Evolutionary conservation across 2,329 filamentous ascomycete species (phyloP).

Genomic region (Apiospora malaysiana): DNA sequence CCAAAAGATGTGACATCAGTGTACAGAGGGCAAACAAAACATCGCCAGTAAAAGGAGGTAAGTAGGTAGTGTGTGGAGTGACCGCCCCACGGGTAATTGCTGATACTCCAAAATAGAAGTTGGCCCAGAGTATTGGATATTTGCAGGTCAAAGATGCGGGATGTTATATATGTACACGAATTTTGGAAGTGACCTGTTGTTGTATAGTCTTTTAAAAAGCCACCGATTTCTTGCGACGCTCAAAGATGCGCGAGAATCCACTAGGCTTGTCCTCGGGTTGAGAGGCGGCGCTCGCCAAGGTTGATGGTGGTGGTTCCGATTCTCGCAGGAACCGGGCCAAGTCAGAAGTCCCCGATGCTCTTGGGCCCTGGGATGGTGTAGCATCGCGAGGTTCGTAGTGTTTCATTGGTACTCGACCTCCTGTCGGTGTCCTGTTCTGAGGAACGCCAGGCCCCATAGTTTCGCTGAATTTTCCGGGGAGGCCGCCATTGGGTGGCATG

Average conservation of each 20-base stretch:
- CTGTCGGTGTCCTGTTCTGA: slow-evolving; percentile 32
- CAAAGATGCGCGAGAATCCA: slow-evolving; percentile 55
- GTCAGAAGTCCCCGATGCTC: slow-evolving; percentile 72
- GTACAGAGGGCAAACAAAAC: background rate
- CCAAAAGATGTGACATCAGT: background rate
- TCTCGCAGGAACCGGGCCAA: slow-evolving; percentile 75
- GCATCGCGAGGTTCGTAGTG: slow-evolving; percentile 62
- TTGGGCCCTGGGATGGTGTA: slow-evolving; percentile 47
- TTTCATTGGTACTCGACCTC: slow-evolving; percentile 58
- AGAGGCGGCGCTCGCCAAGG: slow-evolving; percentile 37
- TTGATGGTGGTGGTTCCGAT: slow-evolving; percentile 65
- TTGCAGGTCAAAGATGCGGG: slow-evolving; percentile 6
- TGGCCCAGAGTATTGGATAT: background rate
- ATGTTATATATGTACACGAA: slow-evolving; percentile 1
- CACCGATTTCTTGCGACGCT: slow-evolving; percentile 54
- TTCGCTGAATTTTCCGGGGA: slow-evolving; percentile 40
- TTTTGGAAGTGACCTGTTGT: background rate
- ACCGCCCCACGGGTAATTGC: background rate
- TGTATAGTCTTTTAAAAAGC: slow-evolving; percentile 32
- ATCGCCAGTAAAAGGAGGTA: background rate
- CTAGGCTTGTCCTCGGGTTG: slow-evolving; percentile 43
- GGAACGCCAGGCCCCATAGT: slow-evolving; percentile 31
- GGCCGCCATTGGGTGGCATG: slow-evolving; percentile 53
- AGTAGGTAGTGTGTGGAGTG: background rate
- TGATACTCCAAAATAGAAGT: background rate